These are phyloP conservation scores for Helianthus annuus DNA, from an alignment of 129 eudicot species.

Conservation along the genomic window HanXRQr2.0-SUNRISE NC_035446.2:160947735-160948234, in stretches of 20 bases:
- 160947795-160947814: background rate
- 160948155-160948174: background rate
- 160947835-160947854: conserved; percentile 12
- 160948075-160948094: background rate
- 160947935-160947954: conserved; percentile 23
- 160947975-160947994: background rate
- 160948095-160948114: background rate
- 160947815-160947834: background rate
- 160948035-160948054: background rate
- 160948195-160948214: too few relatives aligned
- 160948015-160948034: background rate
- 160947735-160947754: too few relatives aligned
- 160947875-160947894: conserved; percentile 17
- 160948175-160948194: too few relatives aligned
- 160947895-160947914: conserved; percentile 19
- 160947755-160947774: too few relatives aligned
- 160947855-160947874: conserved; percentile 15
- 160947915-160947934: conserved; percentile 16
- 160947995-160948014: background rate
- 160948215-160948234: too few relatives aligned
- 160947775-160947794: background rate
- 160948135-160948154: background rate
- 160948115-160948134: background rate
- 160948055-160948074: background rate
- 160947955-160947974: conserved; percentile 19